Base-by-base conservation (phyloP, 371 early-diverging fungal species). In the Mortierella sp. region DNA sequence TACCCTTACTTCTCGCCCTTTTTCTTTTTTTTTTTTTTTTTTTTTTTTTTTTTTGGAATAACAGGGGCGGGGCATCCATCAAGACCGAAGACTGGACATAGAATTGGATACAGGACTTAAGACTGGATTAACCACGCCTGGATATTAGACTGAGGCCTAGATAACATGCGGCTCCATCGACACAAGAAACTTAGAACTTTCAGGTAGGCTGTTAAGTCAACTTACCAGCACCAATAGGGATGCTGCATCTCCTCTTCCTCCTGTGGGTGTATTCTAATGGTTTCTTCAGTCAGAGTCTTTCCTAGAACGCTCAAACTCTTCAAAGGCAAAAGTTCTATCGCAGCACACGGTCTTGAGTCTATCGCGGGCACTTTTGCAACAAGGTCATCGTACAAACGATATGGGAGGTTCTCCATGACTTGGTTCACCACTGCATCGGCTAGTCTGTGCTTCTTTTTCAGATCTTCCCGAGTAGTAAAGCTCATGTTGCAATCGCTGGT, bases 301-400 rank as follows among this genome's bases (percentile, higher is more conserved):
- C 87, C 89, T 21, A 89, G 66, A 59, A 87, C 87, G 1, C 88
- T 88, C 7, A 87, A n/a, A n/a, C n/a, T n/a, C 85, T 15, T 84
- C 82, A 28, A 87, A 86, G 0, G 89, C 87, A 26, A 89, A 47
- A 68, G 47, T 18, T 53, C 68, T 57, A 61, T 68, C 48, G 30
- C 48, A 61, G 47, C 50, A n/a, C 57, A 52, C 25, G 43, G 0
- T n/a, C 21, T 18, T 53, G 29, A 23, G 47, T n/a, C 0, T 57
- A 61, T 47, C 48, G 56, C 18, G 37, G 62, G 68, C 15, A 56
- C 55, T 43, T 68, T 68, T 61, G 18, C 61, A 47, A 68, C 15
- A 61, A 68, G 68, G 47, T 61, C 68, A 15, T 56, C 61, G 50
- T 62, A 57, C 14, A 57, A 57, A 50, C 57, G 62, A 37, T 68